phyloP scores from a whole-genome alignment of 345 rosid genomes.

The Combretum micranthum region DNA sequence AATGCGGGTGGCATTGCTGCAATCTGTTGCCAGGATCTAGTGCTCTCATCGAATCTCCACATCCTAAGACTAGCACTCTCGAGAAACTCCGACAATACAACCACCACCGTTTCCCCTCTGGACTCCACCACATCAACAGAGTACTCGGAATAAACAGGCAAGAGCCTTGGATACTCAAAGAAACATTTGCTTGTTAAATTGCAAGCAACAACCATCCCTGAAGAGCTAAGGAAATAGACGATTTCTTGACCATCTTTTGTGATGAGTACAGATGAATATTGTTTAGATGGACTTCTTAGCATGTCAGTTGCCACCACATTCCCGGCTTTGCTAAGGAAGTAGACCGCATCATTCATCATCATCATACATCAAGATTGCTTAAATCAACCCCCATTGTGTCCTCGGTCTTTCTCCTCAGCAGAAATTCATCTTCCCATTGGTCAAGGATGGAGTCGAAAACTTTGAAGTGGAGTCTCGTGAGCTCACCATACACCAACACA shows the following conservation, averaged over 20 bases:
- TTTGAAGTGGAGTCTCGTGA: slow-evolving; percentile 42
- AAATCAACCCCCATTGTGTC: not conserved
- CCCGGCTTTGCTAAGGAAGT: slow-evolving; percentile 80
- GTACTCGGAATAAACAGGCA: slow-evolving; percentile 63
- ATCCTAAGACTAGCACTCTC: slow-evolving; percentile 76
- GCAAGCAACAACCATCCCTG: slow-evolving; percentile 62
- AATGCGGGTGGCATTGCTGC: slow-evolving; percentile 73
- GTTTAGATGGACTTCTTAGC: slow-evolving; percentile 85
- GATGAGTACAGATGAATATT: slow-evolving; percentile 65
- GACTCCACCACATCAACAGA: slow-evolving; percentile 80
- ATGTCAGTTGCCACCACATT: slow-evolving; percentile 61
- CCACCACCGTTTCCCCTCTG: slow-evolving; percentile 57
- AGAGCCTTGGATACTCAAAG: slow-evolving; percentile 64
- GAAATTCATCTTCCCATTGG: slow-evolving; percentile 50
- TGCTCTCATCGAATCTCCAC: slow-evolving; percentile 54
- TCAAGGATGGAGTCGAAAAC: slow-evolving; percentile 39
- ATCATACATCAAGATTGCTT: not conserved
- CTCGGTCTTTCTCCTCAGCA: slow-evolving; percentile 29
- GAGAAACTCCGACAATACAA: slow-evolving; percentile 66
- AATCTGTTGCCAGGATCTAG: slow-evolving; percentile 49
- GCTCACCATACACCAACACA: slow-evolving; percentile 58
- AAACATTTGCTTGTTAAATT: slow-evolving; percentile 41
- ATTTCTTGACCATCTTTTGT: slow-evolving; percentile 36
- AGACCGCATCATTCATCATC: slow-evolving; percentile 41
- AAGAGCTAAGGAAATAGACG: slow-evolving; percentile 68